Conservation (phyloP, 176 grass and related monocot species). For the Alopecurus myosuroides region DNA sequence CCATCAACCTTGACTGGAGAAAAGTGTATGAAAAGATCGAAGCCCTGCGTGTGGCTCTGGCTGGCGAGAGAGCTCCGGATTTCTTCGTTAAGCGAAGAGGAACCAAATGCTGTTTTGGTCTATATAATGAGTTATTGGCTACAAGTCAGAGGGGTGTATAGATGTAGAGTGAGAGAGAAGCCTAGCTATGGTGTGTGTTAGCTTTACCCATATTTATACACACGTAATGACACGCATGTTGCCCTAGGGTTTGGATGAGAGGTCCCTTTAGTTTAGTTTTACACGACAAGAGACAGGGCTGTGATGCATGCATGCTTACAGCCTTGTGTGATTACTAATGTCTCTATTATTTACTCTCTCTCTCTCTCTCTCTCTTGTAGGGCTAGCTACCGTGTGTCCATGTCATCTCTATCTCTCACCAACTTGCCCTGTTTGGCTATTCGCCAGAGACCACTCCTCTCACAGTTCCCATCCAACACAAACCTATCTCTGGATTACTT, state of each 20-base stretch:
- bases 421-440: constrained; percentile 48
- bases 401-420: constrained; percentile 32
- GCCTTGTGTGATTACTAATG: neutral
- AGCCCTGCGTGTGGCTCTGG: neutral
- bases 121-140: neutral
- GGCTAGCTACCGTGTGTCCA: neutral
- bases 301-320: constrained; percentile 1
- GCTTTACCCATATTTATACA: neutral
- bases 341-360: neutral
- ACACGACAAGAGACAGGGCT: constrained; percentile 53
- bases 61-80: neutral
- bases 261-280: constrained; percentile 67
- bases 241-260: constrained; percentile 28
- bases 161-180: constrained; percentile 20
- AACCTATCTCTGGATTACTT: constrained; percentile 37
- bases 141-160: constrained; percentile 1
- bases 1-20: neutral
- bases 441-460: constrained; percentile 44
- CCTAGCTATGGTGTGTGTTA: neutral
- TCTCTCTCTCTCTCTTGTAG: neutral
- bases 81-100: neutral
- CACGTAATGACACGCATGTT: constrained; percentile 17
- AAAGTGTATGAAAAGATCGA: neutral
- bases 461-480: constrained; percentile 50
- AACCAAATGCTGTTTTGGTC: constrained; percentile 2